Evolutionary conservation across 164 flowering plant genomes (phyloP).

Genomic region (Warburgia ugandensis): DNA sequence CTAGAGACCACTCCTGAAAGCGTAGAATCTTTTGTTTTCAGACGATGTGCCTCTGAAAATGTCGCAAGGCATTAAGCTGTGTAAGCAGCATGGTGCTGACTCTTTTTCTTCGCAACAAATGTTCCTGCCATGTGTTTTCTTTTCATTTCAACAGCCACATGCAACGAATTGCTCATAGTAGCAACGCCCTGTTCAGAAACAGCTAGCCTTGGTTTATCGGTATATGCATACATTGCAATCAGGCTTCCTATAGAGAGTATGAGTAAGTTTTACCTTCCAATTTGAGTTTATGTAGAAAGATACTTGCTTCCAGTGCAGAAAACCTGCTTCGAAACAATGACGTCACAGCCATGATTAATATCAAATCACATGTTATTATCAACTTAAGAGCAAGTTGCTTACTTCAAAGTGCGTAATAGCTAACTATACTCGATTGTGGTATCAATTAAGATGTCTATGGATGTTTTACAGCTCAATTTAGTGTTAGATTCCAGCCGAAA

Average conservation of each 20-base stretch:
- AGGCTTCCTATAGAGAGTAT: not conserved
- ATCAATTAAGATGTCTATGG: no score
- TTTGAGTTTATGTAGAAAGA: conserved; percentile 62
- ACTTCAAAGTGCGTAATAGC: no score
- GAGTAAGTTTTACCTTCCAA: conserved; percentile 43
- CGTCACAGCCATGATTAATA: not conserved
- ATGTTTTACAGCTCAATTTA: no score
- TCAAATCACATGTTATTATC: no score
- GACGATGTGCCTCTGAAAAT: conserved; percentile 1
- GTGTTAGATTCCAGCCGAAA: not conserved
- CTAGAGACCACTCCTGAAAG: conserved; percentile 56
- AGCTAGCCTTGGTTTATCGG: not conserved
- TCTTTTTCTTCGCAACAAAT: conserved; percentile 75
- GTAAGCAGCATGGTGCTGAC: conserved; percentile 29
- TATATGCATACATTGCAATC: not conserved
- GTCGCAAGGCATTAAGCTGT: not conserved
- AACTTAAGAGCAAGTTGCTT: no score
- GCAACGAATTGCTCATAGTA: conserved; percentile 13
- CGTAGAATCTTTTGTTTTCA: conserved; percentile 1
- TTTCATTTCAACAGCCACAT: conserved; percentile 79
- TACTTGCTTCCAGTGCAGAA: conserved; percentile 80
- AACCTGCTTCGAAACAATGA: conserved; percentile 59
- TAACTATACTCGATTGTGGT: no score
- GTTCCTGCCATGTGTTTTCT: conserved; percentile 83
- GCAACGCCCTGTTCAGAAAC: not conserved